Evolutionary conservation across 805 yeast species (phyloP), one percentile per base, ranked within the genome.

Genomic region (Candida chilensis): DNA sequence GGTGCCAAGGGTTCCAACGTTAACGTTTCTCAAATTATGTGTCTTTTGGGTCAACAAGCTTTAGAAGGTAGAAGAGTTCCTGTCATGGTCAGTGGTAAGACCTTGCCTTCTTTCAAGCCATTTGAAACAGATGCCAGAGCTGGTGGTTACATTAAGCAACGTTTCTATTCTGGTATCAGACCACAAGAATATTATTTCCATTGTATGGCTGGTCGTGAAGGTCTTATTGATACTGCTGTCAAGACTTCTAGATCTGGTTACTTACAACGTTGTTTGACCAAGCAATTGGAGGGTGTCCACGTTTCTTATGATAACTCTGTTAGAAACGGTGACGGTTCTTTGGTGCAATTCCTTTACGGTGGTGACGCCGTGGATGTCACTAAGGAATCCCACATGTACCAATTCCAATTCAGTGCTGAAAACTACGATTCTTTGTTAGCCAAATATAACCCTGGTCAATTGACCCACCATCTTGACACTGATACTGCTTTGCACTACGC

Each of bases 201-300:
- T 64, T 92, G 97, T 69, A 92, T 92, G 98, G 98, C 99, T 33
- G 99, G 99, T 62, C 82, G 99, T 68, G 99, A 92, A 69, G 99
- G 99, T 65, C 74, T 92, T 50, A 92, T 92, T 64, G 99, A 92
- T 71, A 92, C 99, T 36, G 98, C 99, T 30, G 99, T 92, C 40
- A 92, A 92, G 63, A 92, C 99, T 7, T 85, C 96, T 14, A 79
- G 96, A 62, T 88, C 97, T 36, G 99, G 99, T 52, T 92, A 92
- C 61, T 71, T 92, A 57, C 99, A 92, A 64, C 79, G 99, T 64
- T 94, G 99, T 74, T 72, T 92, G 60, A 92, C 95, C 36, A 92
- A 92, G 60, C 98, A 92, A 63, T 69, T 92, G 40, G 99, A 92
- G 59, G 98, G 98, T 66, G 94, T 92, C 17, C 94, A 84, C 45